Conservation (phyloP, 768 basidiomycete species). For the Dentipellis sp. region DNA sequence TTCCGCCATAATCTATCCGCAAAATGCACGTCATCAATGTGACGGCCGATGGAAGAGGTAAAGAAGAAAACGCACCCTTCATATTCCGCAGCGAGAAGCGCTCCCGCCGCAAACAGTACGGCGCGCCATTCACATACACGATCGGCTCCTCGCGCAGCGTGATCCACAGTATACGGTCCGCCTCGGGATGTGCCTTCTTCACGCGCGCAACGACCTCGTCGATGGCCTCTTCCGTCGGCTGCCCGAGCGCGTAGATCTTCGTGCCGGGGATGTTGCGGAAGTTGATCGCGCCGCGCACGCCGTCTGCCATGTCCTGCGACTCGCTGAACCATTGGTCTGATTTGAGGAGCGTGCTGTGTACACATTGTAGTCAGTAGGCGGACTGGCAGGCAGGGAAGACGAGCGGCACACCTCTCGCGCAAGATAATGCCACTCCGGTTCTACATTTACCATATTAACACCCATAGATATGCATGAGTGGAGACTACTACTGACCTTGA, state of each 20-base stretch:
- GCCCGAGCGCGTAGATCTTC: slow-evolving; percentile 86
- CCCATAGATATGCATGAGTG: background rate
- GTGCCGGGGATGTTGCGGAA: slow-evolving; percentile 79
- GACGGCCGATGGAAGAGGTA: background rate
- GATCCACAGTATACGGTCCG: slow-evolving; percentile 75
- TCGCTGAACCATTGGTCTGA: slow-evolving; percentile 87
- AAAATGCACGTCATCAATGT: background rate
- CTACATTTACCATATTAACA: slow-evolving; percentile 25
- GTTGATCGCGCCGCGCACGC: slow-evolving; percentile 88
- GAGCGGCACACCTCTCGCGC: slow-evolving; percentile 57
- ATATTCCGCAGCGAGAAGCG: slow-evolving; percentile 86
- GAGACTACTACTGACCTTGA: slow-evolving; percentile 46
- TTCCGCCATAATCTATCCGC: slow-evolving; percentile 80
- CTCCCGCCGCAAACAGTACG: slow-evolving; percentile 84
- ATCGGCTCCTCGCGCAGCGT: slow-evolving; percentile 90
- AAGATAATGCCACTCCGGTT: slow-evolving; percentile 92
- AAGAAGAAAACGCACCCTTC: slow-evolving; percentile 51
- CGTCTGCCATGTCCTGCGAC: slow-evolving; percentile 53
- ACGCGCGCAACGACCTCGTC: slow-evolving; percentile 66
- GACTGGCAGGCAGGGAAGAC: slow-evolving; percentile 4
- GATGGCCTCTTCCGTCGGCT: slow-evolving; percentile 85
- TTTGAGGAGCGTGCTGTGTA: slow-evolving; percentile 69
- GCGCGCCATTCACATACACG: slow-evolving; percentile 86
- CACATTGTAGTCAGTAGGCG: background rate
- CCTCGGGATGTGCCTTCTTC: slow-evolving; percentile 46